These are phyloP conservation scores for Aspergillus ruber DNA, from an alignment of 2,329 filamentous ascomycete genomes.

Conservation along the genomic window DNA sequence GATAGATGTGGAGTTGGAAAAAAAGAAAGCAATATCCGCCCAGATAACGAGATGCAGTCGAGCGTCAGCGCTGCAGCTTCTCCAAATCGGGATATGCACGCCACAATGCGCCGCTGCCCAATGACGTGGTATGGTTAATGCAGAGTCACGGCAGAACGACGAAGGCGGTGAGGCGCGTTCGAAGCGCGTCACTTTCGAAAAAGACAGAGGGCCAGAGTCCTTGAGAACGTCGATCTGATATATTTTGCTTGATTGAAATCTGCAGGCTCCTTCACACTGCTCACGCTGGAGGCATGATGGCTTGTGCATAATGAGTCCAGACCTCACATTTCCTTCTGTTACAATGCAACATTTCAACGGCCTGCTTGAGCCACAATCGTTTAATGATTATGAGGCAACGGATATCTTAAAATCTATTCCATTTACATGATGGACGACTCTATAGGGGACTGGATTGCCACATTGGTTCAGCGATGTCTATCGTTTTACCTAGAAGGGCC, in stretches of 20 bases:
- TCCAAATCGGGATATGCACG: slow-evolving; percentile 4
- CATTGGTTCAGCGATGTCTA: slow-evolving; percentile 19
- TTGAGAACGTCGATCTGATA: background rate
- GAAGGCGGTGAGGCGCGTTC: slow-evolving; percentile 16
- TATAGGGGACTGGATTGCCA: slow-evolving; percentile 17
- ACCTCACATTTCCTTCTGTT: background rate
- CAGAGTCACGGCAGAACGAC: background rate
- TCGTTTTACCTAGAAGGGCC: slow-evolving; percentile 11
- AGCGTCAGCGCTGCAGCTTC: background rate
- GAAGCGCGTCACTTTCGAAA: background rate
- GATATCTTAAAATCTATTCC: slow-evolving; percentile 5
- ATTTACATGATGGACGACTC: slow-evolving; percentile 19
- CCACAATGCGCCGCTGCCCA: slow-evolving; percentile 17
- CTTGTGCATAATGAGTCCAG: background rate
- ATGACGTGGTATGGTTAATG: slow-evolving; percentile 25
- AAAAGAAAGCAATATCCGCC: background rate
- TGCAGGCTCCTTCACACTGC: background rate
- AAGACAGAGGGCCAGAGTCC: background rate
- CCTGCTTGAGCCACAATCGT: background rate
- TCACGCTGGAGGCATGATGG: background rate
- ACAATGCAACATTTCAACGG: background rate
- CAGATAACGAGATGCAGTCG: background rate
- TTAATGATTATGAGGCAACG: slow-evolving; percentile 1
- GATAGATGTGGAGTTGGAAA: background rate
- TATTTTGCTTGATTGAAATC: background rate